Conservation (phyloP, 2,329 filamentous ascomycete species). For the Beauveria sp. region DNA sequence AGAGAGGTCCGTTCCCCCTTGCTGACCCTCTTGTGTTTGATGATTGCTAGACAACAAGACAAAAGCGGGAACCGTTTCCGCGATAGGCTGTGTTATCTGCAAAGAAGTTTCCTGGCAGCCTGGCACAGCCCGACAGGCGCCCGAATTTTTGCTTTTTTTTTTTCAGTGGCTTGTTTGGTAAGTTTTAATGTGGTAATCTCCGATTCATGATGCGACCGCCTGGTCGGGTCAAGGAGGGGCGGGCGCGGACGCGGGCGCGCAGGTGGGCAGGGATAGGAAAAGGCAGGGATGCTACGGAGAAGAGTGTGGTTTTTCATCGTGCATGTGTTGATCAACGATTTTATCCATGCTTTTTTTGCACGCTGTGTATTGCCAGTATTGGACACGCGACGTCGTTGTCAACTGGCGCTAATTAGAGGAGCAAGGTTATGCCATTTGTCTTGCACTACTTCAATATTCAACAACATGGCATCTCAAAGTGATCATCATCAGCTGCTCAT, state of each 20-base stretch:
- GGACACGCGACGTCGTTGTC: no score
- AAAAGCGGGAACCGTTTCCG: neutral
- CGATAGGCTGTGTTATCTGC: neutral
- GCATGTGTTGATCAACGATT: no score
- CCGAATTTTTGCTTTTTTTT: neutral
- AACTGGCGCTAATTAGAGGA: no score
- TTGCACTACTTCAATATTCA: no score
- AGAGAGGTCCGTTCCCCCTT: neutral
- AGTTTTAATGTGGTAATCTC: neutral
- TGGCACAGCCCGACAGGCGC: no score
- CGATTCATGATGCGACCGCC: neutral
- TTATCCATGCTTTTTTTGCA: neutral
- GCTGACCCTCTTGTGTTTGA: neutral
- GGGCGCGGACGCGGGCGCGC: neutral
- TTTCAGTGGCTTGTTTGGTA: no score
- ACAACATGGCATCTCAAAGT: no score
- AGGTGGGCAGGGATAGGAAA: neutral
- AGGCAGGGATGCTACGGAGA: neutral
- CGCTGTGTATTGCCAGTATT: neutral
- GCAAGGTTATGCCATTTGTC: no score
- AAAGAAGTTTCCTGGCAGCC: no score
- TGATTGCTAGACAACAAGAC: slow-evolving; percentile 4
- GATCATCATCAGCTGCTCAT: no score
- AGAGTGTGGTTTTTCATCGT: no score
- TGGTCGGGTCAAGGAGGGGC: neutral